Percentiles rank a stretch among this genome's conserved stretches.
phyloP scores from a whole-genome alignment of 352 stramenopile genomes.

The Pythium angustatum region DNA sequence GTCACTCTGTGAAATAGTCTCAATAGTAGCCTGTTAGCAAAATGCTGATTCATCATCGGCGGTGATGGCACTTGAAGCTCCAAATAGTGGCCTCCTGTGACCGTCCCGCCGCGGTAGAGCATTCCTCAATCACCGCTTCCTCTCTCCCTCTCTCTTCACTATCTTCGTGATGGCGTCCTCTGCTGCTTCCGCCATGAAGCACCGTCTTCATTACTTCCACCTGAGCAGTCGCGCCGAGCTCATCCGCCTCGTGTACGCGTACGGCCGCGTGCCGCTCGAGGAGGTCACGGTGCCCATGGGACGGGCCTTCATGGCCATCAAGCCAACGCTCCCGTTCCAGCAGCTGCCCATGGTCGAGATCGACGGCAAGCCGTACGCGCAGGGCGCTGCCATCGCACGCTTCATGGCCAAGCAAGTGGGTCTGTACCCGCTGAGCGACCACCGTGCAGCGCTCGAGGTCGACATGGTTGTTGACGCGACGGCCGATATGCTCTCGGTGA shows the following conservation, averaged over 20 bases:
- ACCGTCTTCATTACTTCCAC: constrained; percentile 47
- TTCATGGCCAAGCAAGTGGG: constrained; percentile 43
- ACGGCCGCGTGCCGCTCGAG: constrained; percentile 41
- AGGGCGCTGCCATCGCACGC: constrained; percentile 42
- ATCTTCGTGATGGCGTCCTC: not conserved
- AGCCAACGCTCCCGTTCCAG: constrained; percentile 42
- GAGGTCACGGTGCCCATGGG: constrained; percentile 37
- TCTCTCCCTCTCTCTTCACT: too few species aligned
- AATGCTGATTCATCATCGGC: too few species aligned
- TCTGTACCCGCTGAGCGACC: constrained; percentile 35
- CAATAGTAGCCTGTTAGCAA: too few species aligned
- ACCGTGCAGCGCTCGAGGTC: constrained; percentile 35
- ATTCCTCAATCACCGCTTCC: too few species aligned
- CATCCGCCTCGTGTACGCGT: constrained; percentile 41
- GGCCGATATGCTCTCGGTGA: constrained; percentile 29
- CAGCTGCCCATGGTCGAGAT: constrained; percentile 52
- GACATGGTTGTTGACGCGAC: constrained; percentile 40
- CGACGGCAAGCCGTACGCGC: constrained; percentile 35
- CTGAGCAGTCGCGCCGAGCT: constrained; percentile 46
- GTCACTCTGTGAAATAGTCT: too few species aligned
- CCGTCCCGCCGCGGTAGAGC: too few species aligned
- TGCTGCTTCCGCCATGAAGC: not conserved
- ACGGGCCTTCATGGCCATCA: constrained; percentile 31
- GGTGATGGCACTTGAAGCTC: constrained; percentile 11
- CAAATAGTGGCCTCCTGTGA: constrained; percentile 16